Base-by-base conservation (phyloP, 768 basidiomycete species). In the Russula foetens region DNA sequence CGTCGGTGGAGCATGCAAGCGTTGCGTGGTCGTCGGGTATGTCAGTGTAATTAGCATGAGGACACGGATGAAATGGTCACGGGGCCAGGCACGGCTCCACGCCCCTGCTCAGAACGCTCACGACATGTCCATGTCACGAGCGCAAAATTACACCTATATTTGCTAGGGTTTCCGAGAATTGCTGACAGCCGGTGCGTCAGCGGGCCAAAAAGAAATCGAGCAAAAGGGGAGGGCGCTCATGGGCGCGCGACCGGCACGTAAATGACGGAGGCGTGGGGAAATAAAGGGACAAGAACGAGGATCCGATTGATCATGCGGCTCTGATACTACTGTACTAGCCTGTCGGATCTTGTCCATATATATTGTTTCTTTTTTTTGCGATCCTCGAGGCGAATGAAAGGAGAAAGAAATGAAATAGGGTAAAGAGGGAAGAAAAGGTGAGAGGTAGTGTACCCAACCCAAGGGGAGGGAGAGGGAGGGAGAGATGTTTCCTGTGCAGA, bases 81-180 rank as follows among this genome's bases (percentile, higher is more conserved):
- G 41, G 45, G 49, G 49, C 21, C 49, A 58, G 57, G 57, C 49
- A 58, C 57, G 28, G 17, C 44, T 41, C 24, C 33, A 38, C 41
- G 29, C 44, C 41, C 28, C 39, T 48, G 11, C 23, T 52, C 41
- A 54, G n/a, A 33, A 61, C 53, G 9, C 15, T 52, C 43, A 55
- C 26, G 43, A 61, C 53, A 61, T 46, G 33, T 26, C 7, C 43
- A 54, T 53, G 56, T 62, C 60, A 62, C 60, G 60, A 62, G 60
- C 50, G 50, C 60, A 61, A 61, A 49, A 46, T 51, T 45, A 51
- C 55, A 31, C 17, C 55, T 9, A 57, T 62, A 57, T 62, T 52
- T 52, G 60, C 49, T 28, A 21, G 45, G 5, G 57, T 56, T 62
- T 52, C 60, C 55, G 41, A 49, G 41, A 51, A 51, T 43, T 51